Percentiles rank a stretch among this genome's conserved stretches.
phyloP scores from a whole-genome alignment of 495 filamentous ascomycete species.

The Penicillium odoratum region DNA sequence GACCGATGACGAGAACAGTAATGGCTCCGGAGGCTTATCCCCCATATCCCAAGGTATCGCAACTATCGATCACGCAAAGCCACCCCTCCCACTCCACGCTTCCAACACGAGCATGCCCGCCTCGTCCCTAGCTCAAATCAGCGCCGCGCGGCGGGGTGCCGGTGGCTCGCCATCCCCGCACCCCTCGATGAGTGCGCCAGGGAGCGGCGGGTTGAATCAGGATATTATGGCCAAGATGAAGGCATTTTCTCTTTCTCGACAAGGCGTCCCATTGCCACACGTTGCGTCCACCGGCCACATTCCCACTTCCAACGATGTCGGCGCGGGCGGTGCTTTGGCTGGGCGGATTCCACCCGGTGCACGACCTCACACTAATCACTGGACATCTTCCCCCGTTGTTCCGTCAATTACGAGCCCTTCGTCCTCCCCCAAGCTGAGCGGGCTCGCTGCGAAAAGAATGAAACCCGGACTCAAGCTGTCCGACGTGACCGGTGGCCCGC shows the following conservation, averaged over 20 bases:
- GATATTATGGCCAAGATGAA: slow-evolving; percentile 82
- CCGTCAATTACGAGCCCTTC: slow-evolving; percentile 25
- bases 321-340: slow-evolving; percentile 34
- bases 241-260: slow-evolving; percentile 69
- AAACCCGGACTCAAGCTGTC: slow-evolving; percentile 54
- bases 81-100: slow-evolving; percentile 33
- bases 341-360: slow-evolving; percentile 40
- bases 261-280: slow-evolving; percentile 49
- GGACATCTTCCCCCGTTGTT: slow-evolving; percentile 52
- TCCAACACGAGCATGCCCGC: slow-evolving; percentile 57
- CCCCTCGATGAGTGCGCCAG: slow-evolving; percentile 55
- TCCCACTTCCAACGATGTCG: slow-evolving; percentile 27
- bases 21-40: slow-evolving; percentile 1
- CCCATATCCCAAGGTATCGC: slow-evolving; percentile 2
- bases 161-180: slow-evolving; percentile 47
- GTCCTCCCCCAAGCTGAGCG: slow-evolving; percentile 45
- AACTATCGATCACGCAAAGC: slow-evolving; percentile 10
- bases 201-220: slow-evolving; percentile 61
- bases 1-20: slow-evolving; percentile 31
- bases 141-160: slow-evolving; percentile 65
- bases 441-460: slow-evolving; percentile 54
- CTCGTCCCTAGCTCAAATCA: slow-evolving; percentile 77
- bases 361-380: slow-evolving; percentile 47
- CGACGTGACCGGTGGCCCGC: slow-evolving; percentile 43
- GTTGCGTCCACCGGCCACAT: slow-evolving; percentile 36